Percentiles rank a stretch among this genome's conserved stretches.
Conservation (phyloP, 208 protist species). For the Strigomonas galati region DNA sequence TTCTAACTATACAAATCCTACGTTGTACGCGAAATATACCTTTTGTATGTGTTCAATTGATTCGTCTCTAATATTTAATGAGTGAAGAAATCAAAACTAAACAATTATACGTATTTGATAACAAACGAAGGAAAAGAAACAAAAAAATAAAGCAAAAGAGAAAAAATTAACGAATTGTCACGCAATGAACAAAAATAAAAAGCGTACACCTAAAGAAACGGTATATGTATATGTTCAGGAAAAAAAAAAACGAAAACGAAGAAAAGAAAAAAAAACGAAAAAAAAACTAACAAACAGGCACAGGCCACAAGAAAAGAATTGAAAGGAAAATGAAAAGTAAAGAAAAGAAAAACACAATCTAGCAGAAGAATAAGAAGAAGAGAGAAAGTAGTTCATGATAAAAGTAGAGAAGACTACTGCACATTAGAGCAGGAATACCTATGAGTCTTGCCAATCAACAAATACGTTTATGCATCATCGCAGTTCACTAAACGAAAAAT, state of each 20-base stretch:
- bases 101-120: constrained; percentile 1
- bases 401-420: neutral
- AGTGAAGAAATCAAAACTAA: neutral
- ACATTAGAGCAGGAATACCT: neutral
- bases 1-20: too few relatives aligned
- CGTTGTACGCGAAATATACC: too few relatives aligned
- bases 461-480: too few relatives aligned
- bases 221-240: neutral
- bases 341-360: constrained; percentile 6
- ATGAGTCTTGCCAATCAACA: too few relatives aligned
- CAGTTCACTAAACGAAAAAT: too few relatives aligned
- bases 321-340: too few relatives aligned
- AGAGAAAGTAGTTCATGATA: too few relatives aligned
- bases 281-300: too few relatives aligned
- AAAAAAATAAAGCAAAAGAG: constrained; percentile 14
- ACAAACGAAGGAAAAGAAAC: neutral
- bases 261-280: too few relatives aligned
- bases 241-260: too few relatives aligned
- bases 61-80: neutral
- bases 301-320: too few relatives aligned
- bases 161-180: neutral
- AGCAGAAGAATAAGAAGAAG: too few relatives aligned
- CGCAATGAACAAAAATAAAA: constrained; percentile 4
- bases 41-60: neutral
- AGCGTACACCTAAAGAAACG: constrained; percentile 1